Base-by-base conservation (phyloP, 345 rosid species). In the Lumnitzera littorea region DNA sequence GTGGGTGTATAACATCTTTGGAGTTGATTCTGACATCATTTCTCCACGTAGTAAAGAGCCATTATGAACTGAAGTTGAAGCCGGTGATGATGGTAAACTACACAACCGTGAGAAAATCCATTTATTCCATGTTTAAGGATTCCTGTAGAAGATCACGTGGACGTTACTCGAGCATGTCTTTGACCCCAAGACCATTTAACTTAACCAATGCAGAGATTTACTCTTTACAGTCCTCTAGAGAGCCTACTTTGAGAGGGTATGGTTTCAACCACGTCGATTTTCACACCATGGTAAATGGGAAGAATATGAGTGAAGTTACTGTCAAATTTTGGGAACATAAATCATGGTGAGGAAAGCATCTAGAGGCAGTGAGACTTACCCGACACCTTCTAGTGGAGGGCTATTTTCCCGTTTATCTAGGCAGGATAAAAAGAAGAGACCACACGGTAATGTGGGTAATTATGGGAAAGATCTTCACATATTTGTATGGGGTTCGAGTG, bases 401-500 rank as follows among this genome's bases (percentile, higher is more conserved):
- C 69, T 86, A 13, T 86, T 86, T 73, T 83, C 92, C 20, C 91
- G 82, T 1, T 73, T 72, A 24, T 64, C 69, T 2, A 70, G 73
- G 13, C 73, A 80, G 74, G 6, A 71, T 67, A 36, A 36, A 0
- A 83, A 79, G 61, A 80, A 72, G 76, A 75, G 43, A 36, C 43
- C 43, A 36, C 9, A 4, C 7, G 43, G 10, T 7, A 9, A 5
- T 36, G 43, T 74, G 60, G 57, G 67, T n/a, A 87, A 76, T 41
- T 70, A 79, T 61, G 89, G 85, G 27, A 94, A 88, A 74, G 99
- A 94, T 58, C 79, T 94, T 51, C 99, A 94, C 57, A 94, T 94
- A 97, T 90, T 90, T 46, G 90, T 94, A 1, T 94, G 99, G 99
- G 90, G 96, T 75, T 90, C 99, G 3, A 90, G 86, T 55, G 97